Conservation (phyloP, 2,329 filamentous ascomycete genomes). For the Fusarium floridanum region DNA sequence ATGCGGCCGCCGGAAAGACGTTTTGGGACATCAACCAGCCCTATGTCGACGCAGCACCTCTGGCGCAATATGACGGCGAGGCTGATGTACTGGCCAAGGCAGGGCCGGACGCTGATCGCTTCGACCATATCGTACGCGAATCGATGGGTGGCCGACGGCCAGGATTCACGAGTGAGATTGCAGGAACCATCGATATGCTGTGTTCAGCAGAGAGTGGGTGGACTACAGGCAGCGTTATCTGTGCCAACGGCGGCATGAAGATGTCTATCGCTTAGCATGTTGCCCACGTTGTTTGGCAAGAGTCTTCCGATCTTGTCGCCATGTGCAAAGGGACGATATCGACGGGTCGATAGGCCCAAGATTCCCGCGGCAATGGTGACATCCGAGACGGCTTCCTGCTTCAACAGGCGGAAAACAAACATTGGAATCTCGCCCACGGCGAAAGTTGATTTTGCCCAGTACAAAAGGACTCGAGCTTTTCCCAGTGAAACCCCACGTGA, state of each 20-base stretch:
- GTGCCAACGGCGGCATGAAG: slow-evolving; percentile 71
- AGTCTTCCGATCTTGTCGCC: not conserved
- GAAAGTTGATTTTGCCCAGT: not conserved
- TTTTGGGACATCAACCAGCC: slow-evolving; percentile 57
- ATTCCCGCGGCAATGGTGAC: slow-evolving; percentile 10
- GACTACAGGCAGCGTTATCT: slow-evolving; percentile 80
- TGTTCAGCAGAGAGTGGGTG: slow-evolving; percentile 75
- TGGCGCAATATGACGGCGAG: slow-evolving; percentile 52
- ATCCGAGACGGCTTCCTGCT: slow-evolving; percentile 24
- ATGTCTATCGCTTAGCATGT: slow-evolving; percentile 51
- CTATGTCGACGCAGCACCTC: slow-evolving; percentile 53
- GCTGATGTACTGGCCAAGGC: slow-evolving; percentile 46
- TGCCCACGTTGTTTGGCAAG: not conserved
- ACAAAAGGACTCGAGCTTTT: not conserved
- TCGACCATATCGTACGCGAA: slow-evolving; percentile 51
- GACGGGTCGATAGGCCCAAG: not conserved
- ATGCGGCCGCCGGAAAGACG: slow-evolving; percentile 52
- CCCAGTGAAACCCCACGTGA: not conserved
- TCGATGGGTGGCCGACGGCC: slow-evolving; percentile 52
- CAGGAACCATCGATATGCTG: slow-evolving; percentile 78
- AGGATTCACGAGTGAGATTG: slow-evolving; percentile 67
- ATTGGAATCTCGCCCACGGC: not conserved
- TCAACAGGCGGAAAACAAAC: slow-evolving; percentile 1
- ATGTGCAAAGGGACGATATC: not conserved
- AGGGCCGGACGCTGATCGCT: slow-evolving; percentile 49